Evolutionary conservation across 1,284 basidiomycete species (phyloP), one percentile per base, ranked within the genome.

Genomic region (Ustilago lituana): DNA sequence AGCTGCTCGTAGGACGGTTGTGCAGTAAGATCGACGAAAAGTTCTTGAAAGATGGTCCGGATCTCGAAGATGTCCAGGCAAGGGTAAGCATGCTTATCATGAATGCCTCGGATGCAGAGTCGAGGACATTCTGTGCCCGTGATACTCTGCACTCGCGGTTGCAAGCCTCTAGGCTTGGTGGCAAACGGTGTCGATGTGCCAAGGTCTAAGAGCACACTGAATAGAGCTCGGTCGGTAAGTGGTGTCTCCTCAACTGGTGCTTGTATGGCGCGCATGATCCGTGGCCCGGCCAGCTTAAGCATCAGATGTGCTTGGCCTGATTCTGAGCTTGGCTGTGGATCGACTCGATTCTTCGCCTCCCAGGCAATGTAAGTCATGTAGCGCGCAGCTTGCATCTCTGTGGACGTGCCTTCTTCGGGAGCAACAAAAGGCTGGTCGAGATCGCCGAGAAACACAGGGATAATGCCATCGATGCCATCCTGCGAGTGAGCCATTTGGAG

Each of bases 361-460:
- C 56, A 58, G 14, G 36, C 48, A 12, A 58, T 22, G 19, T 46
- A 58, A 1, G 48, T 51, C 56, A 58, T 58, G 22, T 49, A 26
- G 27, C 27, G 12, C 7, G 27, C 27, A 6, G 27, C 27, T 29
- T 29, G 27, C 27, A 29, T 7, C 27, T 29, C 27, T 6, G 6
- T 12, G 27, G 7, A 12, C 7, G 7, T 29, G 27, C 27, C 27
- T 12, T 29, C 27, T 7, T 12, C 27, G 6, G 27, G 12, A 29
- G 27, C 12, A 12, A 29, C 27, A 29, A 29, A 29, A 29, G 27
- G 27, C 7, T 29, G 27, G 6, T 6, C 27, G 27, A 29, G 27
- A 29, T 29, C 12, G 27, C 27, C 27, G n/a, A n/a, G n/a, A n/a
- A n/a, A n/a, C n/a, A n/a, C n/a, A n/a, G n/a, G n/a, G n/a, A n/a